Evolutionary conservation across 73 alveolate species (phyloP).

Genomic region (Stentor coeruleus): DNA sequence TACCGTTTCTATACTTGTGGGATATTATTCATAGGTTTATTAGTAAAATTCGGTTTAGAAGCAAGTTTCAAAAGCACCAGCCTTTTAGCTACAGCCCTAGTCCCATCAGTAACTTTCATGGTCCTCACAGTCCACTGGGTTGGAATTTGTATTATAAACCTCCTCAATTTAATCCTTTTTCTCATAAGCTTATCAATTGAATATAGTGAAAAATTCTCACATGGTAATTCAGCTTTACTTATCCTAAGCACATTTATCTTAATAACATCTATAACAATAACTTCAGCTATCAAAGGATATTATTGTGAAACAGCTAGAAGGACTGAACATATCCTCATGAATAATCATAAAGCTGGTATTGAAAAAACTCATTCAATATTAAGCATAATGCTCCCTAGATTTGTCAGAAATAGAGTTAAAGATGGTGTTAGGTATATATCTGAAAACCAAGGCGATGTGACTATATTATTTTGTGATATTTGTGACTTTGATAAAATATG

Average conservation of each 20-base stretch:
- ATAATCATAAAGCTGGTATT: neutral
- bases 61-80: neutral
- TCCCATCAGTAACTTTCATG: neutral
- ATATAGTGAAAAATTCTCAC: neutral
- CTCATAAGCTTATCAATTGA: neutral
- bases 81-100: neutral
- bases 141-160: neutral
- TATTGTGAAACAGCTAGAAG: neutral
- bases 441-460: slow-evolving; percentile 64
- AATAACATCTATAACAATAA: neutral
- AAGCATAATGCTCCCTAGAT: slow-evolving; percentile 63
- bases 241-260: neutral
- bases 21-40: neutral
- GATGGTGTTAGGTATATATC: slow-evolving; percentile 53
- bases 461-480: slow-evolving; percentile 73
- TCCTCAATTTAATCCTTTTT: neutral
- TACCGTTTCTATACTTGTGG: neutral
- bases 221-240: neutral
- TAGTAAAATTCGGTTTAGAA: neutral
- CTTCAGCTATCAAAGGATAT: neutral
- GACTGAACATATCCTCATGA: neutral
- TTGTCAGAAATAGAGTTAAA: slow-evolving; percentile 62
- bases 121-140: neutral
- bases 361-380: slow-evolving; percentile 46
- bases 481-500: slow-evolving; percentile 67